These are phyloP conservation scores for Lipomyces yamadae DNA, from an alignment of 805 yeast species.

Conservation along the genomic window DNA sequence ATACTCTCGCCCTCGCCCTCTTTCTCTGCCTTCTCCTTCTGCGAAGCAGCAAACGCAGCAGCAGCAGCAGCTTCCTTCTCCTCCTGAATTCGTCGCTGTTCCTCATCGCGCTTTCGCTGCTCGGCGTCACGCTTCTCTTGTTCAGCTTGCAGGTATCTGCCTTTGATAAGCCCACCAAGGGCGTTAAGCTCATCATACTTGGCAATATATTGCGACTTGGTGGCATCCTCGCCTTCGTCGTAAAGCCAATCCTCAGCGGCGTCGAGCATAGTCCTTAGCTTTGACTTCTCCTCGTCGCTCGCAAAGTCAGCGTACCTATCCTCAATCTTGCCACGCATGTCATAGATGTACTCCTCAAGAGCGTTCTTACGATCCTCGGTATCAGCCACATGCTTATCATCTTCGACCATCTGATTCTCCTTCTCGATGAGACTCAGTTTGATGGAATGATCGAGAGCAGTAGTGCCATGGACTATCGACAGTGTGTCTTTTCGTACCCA, in stretches of 20 bases:
- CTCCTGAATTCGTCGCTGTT: slow-evolving; percentile 84
- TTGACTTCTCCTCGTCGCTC: slow-evolving; percentile 84
- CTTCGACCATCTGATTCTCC: slow-evolving; percentile 82
- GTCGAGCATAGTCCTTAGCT: slow-evolving; percentile 69
- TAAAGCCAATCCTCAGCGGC: slow-evolving; percentile 98
- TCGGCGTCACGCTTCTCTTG: slow-evolving; percentile 85
- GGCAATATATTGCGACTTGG: slow-evolving; percentile 96
- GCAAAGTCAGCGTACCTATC: slow-evolving; percentile 90
- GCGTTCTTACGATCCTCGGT: slow-evolving; percentile 99
- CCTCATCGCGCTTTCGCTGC: slow-evolving; percentile 82
- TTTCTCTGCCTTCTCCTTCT: slow-evolving; percentile 15
- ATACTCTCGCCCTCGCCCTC: slow-evolving; percentile 16
- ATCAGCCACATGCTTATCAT: slow-evolving; percentile 96
- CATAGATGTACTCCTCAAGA: slow-evolving; percentile 97
- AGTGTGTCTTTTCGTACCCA: slow-evolving; percentile 88
- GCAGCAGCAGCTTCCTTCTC: slow-evolving; percentile 65
- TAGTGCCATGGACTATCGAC: slow-evolving; percentile 60
- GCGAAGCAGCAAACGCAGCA: slow-evolving; percentile 43
- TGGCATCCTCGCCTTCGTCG: slow-evolving; percentile 94
- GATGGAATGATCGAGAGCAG: slow-evolving; percentile 61
- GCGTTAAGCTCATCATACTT: slow-evolving; percentile 96
- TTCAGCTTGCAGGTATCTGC: slow-evolving; percentile 93
- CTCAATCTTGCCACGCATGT: slow-evolving; percentile 94
- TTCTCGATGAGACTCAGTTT: slow-evolving; percentile 72
- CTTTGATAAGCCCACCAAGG: slow-evolving; percentile 91